Base-by-base conservation (phyloP, 2,329 filamentous ascomycete genomes). In the Stagonosporopsis tanaceti region DNA sequence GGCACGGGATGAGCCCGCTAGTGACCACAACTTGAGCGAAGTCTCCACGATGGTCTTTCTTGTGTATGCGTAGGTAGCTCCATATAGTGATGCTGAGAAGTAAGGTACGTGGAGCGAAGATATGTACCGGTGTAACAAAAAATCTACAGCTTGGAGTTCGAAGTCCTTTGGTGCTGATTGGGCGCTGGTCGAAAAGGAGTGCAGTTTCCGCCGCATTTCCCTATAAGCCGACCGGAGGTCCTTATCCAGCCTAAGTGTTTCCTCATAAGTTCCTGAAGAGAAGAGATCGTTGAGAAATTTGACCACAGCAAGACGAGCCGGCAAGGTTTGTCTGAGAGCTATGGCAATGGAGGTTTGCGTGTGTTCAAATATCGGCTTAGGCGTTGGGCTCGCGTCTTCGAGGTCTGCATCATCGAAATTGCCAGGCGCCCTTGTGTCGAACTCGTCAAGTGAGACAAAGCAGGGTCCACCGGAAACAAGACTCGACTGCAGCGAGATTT, bases 401-500 rank as follows among this genome's bases (percentile, higher is more conserved):
- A 80, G 66, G n/a, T 80, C 71, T 1, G 77, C 74, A 44, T 81
- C 78, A 20, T 80, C 69, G 25, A 76, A 73, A 52, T 80, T 80
- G 1, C 64, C 63, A 0, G 79, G 77, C 3, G 74, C 66, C 7
- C 69, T 54, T 0, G 76, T 77, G 32, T 77, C 74, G 50, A 74
- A 80, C 32, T 78, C 76, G 3, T 69, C 58, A 0, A 70, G 22
- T 3, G 69, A 71, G 5, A 80, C 46, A 3, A 78, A 62, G 1
- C 76, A 74, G 6, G 77, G 69, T 4, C 67, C 72, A 1, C 77
- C 76, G 3, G 72, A 71, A 3, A 66, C 65, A 27, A 81, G 55
- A 41, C 76, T 77, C 0, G 74, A 68, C 34, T 79, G 75, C 0
- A 80, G 47, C 7, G 64, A 66, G 3, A 80, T 54, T 46, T 80